Conservation (phyloP, 1,284 basidiomycete species). For the Sporisorium scitamineum region DNA sequence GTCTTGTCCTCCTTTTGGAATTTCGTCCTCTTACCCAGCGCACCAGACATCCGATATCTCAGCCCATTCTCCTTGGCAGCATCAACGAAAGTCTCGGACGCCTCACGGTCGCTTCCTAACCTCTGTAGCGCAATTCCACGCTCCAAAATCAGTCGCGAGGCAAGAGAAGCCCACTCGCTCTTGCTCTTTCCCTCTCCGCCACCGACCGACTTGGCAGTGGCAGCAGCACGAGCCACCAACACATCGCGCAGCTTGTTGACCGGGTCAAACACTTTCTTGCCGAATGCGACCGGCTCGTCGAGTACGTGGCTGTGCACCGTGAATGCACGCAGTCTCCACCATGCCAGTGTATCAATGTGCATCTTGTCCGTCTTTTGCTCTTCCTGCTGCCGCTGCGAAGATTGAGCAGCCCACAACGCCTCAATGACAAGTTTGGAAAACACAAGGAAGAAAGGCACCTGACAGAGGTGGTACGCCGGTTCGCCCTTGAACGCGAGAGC, state of each 20-base stretch:
- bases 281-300: constrained; percentile 82
- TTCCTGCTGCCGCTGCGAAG: neutral
- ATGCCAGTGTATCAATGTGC: constrained; percentile 49
- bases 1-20: constrained; percentile 87
- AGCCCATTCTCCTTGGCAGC: constrained; percentile 84
- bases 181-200: neutral
- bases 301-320: constrained; percentile 85
- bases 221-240: constrained; percentile 29
- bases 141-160: constrained; percentile 81
- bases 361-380: neutral
- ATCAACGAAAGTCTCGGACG: constrained; percentile 82
- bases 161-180: constrained; percentile 74
- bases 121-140: constrained; percentile 83
- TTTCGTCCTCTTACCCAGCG: constrained; percentile 92
- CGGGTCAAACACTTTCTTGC: constrained; percentile 72
- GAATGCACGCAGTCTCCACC: constrained; percentile 83
- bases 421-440: constrained; percentile 81
- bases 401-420: constrained; percentile 60
- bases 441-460: constrained; percentile 79
- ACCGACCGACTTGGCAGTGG: constrained; percentile 59
- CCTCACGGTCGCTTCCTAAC: constrained; percentile 80
- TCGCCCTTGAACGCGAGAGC: constrained; percentile 88
- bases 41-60: constrained; percentile 91
- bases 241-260: constrained; percentile 73
- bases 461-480: constrained; percentile 92